Base-by-base conservation (phyloP, 805 yeast species). In the Komagataella pastoris region DNA sequence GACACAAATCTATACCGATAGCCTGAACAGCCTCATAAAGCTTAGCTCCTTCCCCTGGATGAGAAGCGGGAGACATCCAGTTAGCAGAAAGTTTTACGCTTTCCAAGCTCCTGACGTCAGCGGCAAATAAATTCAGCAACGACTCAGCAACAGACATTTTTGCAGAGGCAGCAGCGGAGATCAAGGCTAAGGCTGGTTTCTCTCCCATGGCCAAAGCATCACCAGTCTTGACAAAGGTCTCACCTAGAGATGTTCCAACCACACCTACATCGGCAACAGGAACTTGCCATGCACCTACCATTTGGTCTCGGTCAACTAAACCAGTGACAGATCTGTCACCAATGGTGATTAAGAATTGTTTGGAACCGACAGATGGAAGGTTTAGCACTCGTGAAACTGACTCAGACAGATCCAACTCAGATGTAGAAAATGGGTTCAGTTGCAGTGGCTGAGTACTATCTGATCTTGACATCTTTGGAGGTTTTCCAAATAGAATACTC, bases 231-330 rank as follows among this genome's bases (percentile, higher is more conserved):
- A 83, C 67, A 50, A 85, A 65, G 5, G 75, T 73, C 50, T 81
- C 85, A 63, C 97, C 97, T 1, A 88, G 74, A 1, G 97, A 85
- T 0, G 97, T 83, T 54, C 85, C 85, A 21, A 98, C 90, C 51
- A 93, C 97, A 70, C 96, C 98, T 52, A 90, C 97, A 65, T 93
- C 98, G 17, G 98, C 93, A 36, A 93, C 98, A 49, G 99, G 99
- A 7, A 86, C 93, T 74, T 93, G 99, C 98, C 98, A 93, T 64
- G 98, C 98, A 45, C 99, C 99, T 54, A 93, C 98, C 83, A 90
- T 83, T 72, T 93, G 99, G 67, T 93, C 99, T 65, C 99, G 83
- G 62, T 95, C 98, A 55, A 93, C 84, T 59, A 93, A 77, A 52
- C 99, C 99, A 24, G 98, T 91, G 55, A 93, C 93, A n/a, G 95